These are phyloP conservation scores for Mentha longifolia DNA, from an alignment of 257 asterid genomes.

Conservation along the genomic window DNA sequence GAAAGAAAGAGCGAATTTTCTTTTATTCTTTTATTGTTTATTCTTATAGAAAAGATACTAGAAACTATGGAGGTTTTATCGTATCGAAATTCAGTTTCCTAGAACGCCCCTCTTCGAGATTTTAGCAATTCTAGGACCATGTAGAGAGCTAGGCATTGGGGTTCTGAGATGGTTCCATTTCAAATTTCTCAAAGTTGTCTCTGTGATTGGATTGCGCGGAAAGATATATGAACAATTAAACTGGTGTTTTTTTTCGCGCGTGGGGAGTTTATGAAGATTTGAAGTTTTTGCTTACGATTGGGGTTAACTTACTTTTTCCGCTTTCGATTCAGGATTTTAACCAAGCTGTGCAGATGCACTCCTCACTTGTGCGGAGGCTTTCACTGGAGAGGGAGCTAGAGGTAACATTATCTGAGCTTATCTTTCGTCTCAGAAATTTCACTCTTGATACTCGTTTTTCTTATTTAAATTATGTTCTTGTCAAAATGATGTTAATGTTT, in stretches of 20 bases:
- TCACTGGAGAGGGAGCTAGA: slow-evolving; percentile 75
- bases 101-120: background rate
- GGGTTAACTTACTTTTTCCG: slow-evolving; percentile 25
- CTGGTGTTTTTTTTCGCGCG: background rate
- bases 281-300: background rate
- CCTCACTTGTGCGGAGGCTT: slow-evolving; percentile 74
- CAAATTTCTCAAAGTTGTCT: too few relatives aligned
- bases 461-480: background rate
- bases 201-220: slow-evolving; percentile 18
- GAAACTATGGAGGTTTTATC: background rate
- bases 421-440: background rate
- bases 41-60: background rate
- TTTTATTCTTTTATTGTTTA: too few relatives aligned
- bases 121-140: background rate
- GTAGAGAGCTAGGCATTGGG: background rate
- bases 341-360: slow-evolving; percentile 67
- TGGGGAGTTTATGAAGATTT: slow-evolving; percentile 15
- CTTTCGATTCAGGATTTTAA: slow-evolving; percentile 54
- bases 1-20: too few relatives aligned
- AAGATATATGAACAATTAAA: background rate
- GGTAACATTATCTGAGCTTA: slow-evolving; percentile 44
- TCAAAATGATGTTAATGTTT: background rate
- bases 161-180: background rate
- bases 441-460: background rate
- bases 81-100: background rate